These are phyloP conservation scores for Coprinopsis marcescibilis DNA, from an alignment of 768 basidiomycete species.

Conservation along the genomic window DNA sequence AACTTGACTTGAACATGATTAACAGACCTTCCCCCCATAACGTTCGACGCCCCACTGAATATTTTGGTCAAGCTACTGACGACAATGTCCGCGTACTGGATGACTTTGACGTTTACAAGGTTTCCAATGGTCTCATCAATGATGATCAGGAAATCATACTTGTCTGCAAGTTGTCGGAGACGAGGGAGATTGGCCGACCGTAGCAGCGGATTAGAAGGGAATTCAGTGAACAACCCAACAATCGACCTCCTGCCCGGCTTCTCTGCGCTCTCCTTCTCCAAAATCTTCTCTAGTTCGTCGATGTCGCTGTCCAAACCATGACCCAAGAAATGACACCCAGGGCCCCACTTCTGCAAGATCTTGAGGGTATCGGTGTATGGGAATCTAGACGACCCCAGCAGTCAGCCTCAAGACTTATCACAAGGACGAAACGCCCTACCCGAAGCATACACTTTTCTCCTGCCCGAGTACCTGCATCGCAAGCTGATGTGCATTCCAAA, in stretches of 20 bases:
- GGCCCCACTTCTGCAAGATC: constrained; percentile 93
- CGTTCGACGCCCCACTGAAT: constrained; percentile 91
- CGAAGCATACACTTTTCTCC: constrained; percentile 90
- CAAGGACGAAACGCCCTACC: constrained; percentile 44
- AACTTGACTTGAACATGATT: neutral
- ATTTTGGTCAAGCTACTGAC: constrained; percentile 91
- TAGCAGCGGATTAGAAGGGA: constrained; percentile 92
- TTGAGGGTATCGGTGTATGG: constrained; percentile 95
- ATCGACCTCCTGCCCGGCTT: constrained; percentile 52
- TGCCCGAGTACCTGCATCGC: constrained; percentile 43
- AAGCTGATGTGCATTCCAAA: constrained; percentile 86
- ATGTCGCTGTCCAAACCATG: constrained; percentile 73
- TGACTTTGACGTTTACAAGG: constrained; percentile 86
- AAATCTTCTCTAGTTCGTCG: constrained; percentile 59
- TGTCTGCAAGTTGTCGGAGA: constrained; percentile 75
- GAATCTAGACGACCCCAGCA: constrained; percentile 50
- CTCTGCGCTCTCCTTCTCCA: constrained; percentile 37
- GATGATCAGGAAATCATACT: constrained; percentile 82
- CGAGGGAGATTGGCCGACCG: constrained; percentile 75
- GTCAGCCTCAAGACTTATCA: neutral
- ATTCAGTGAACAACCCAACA: constrained; percentile 84
- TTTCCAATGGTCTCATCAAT: constrained; percentile 96
- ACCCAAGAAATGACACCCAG: constrained; percentile 87
- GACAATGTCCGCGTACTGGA: constrained; percentile 83
- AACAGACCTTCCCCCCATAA: constrained; percentile 93